Base-by-base conservation (phyloP, 352 stramenopile species). In the Phytophthora citricola region DNA sequence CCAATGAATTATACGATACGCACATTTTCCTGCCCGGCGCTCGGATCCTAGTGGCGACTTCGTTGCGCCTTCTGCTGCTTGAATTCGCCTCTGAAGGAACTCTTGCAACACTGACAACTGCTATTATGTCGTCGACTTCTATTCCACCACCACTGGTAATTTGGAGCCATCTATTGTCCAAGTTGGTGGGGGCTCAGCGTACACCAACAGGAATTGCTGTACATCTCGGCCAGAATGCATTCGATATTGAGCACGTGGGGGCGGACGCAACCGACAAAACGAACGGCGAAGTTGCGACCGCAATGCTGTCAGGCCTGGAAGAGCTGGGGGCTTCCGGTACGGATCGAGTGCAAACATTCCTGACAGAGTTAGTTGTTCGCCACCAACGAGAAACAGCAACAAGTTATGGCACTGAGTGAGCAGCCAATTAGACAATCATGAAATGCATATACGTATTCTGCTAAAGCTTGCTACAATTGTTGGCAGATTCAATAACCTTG, bases 1-100 rank as follows among this genome's bases (percentile, higher is more conserved):
- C 81, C 22, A 91, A 91, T 41, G 88, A 95, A 32, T 70, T 93
- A 49, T 94, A 95, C 65, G 82, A 93, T 31, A 71, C 72, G 4
- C 88, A 95, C 47, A 72, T 93, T 14, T 89, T 94, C 49, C 49
- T 95, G 2, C 86, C 86, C 1, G 48, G 69, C 11, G 81, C 71
- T 38, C 83, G 88, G 14, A 85, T 84, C 3, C 44, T 95, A n/a
- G 66, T 95, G 3, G 85, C 79, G 10, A 95, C 83, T 1, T 93
- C 88, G 9, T 75, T 92, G 51, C 86, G 92, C 39, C 76, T 94
- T 34, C 76, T 95, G 12, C 26, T 75, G 22, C 67, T 75, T 20
- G 62, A 72, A 39, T 75, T 75, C 11, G 67, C 50, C 5, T 63
- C 67, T 1, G 67, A 63, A 62, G 67, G 67, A 72, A 72, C 67